Conservation (phyloP, 1,284 basidiomycete species). For the Hypsizygus ulmarius region DNA sequence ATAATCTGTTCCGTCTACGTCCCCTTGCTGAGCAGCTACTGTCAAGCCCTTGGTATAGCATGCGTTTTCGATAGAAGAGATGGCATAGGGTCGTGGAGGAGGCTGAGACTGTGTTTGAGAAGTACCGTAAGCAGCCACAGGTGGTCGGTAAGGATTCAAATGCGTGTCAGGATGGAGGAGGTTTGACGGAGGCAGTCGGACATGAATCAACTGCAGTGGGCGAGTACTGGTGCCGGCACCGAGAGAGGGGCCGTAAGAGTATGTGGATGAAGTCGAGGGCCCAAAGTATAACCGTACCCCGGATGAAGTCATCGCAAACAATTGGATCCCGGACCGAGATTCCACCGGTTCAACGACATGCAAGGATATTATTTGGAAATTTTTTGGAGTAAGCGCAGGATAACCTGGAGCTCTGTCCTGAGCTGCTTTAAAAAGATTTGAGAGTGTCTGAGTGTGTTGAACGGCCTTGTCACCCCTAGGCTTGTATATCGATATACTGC, state of each 20-base stretch:
- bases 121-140: slow-evolving; percentile 43
- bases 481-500: slow-evolving; percentile 67
- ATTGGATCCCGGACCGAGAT: slow-evolving; percentile 64
- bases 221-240: slow-evolving; percentile 39
- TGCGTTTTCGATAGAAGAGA: slow-evolving; percentile 54
- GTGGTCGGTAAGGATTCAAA: slow-evolving; percentile 44
- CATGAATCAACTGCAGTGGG: slow-evolving; percentile 66
- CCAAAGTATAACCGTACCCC: slow-evolving; percentile 82
- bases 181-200: slow-evolving; percentile 76
- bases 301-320: slow-evolving; percentile 78
- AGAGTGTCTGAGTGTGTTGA: slow-evolving; percentile 65
- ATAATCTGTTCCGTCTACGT: slow-evolving; percentile 72
- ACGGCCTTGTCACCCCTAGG: slow-evolving; percentile 60
- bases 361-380: slow-evolving; percentile 62
- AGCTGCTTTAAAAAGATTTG: slow-evolving; percentile 65
- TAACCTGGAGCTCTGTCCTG: slow-evolving; percentile 76
- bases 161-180: slow-evolving; percentile 75
- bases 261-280: slow-evolving; percentile 47
- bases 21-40: slow-evolving; percentile 67
- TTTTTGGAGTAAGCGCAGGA: slow-evolving; percentile 64
- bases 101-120: slow-evolving; percentile 42
- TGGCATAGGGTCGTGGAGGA: slow-evolving; percentile 51
- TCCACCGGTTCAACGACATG: slow-evolving; percentile 64
- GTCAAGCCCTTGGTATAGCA: slow-evolving; percentile 65
- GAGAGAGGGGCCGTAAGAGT: slow-evolving; percentile 35